Evolutionary conservation across 2,329 filamentous ascomycete genomes (phyloP), one percentile per base, ranked within the genome.

Genomic region (Periconia macrospinosa): DNA sequence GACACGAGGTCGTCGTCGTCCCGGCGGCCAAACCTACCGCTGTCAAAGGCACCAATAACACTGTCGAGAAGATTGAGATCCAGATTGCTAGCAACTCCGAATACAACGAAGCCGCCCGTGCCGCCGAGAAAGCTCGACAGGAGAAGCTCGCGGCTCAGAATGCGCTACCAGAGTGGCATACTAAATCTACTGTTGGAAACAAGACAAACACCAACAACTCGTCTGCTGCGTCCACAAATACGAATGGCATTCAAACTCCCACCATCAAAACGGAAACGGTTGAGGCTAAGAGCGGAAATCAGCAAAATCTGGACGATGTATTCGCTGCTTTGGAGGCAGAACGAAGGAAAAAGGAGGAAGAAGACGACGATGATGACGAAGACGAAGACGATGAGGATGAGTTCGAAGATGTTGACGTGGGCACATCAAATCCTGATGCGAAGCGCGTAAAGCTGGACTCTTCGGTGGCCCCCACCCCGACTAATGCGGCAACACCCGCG

Each of bases 161-260:
- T 66, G 86, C 84, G 8, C 74, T 91, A 55, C 88, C 88, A 2
- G 76, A 81, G 9, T 91, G 88, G 86, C 89, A 90, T 75, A 84
- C 85, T 1, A 83, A 87, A 52, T 89, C 86, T 57, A 90, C 87
- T 1, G 82, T 90, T 45, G 74, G 72, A 18, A 70, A 77, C 45
- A 65, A 73, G 63, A 53, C 66, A 83, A n/a, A 88, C 84, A 54
- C 65, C 59, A 51, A 70, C 63, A 49, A 67, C 62, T 37, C 71
- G 60, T 23, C 69, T 54, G 44, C 73, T 69, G 55, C 74, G 68
- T 65, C 69, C 59, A 51, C 62, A 59, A 56, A 68, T 69, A 73
- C 77, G 41, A 76, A 71, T 60, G 70, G 75, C 58, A 60, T 66
- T 56, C 56, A 67, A 47, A 66, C 56, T 49, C 67, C 55, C 11